Conservation (phyloP, 2,329 filamentous ascomycete species). For the Trichoderma aggressivum region DNA sequence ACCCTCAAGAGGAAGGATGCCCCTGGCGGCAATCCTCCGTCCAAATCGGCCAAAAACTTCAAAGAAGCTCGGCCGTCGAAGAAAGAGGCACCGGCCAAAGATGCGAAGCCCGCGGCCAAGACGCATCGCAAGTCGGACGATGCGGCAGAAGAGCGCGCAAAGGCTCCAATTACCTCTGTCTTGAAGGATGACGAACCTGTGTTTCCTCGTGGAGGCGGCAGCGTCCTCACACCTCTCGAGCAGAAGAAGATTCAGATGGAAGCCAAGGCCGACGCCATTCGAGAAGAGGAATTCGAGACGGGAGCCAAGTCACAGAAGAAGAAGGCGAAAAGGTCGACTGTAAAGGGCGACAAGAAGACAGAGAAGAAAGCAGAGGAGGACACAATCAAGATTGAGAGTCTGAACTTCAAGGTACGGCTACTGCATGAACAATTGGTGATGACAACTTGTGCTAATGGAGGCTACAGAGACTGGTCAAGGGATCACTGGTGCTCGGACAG, state of each 20-base stretch:
- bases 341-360: slow-evolving; percentile 50
- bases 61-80: slow-evolving; percentile 49
- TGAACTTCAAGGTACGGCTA: slow-evolving; percentile 74
- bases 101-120: slow-evolving; percentile 30
- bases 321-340: slow-evolving; percentile 56
- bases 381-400: slow-evolving; percentile 71
- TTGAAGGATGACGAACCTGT: slow-evolving; percentile 77
- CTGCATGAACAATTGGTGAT: background rate
- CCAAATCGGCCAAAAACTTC: slow-evolving; percentile 47
- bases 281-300: slow-evolving; percentile 69
- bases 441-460: background rate
- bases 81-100: slow-evolving; percentile 34
- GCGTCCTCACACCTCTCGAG: slow-evolving; percentile 86
- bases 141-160: slow-evolving; percentile 29
- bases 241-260: slow-evolving; percentile 95
- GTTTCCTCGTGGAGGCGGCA: slow-evolving; percentile 90
- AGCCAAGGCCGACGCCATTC: slow-evolving; percentile 85
- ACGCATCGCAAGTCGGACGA: slow-evolving; percentile 33
- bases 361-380: slow-evolving; percentile 48
- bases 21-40: slow-evolving; percentile 47
- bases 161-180: slow-evolving; percentile 41
- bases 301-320: slow-evolving; percentile 44
- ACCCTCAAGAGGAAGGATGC: slow-evolving; percentile 58
- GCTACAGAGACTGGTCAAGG: slow-evolving; percentile 71
- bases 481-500: slow-evolving; percentile 84